Evolutionary conservation across 139 green algal genomes (phyloP), one percentile per base, ranked within the genome.

Genomic region (Chlorella sp.): DNA sequence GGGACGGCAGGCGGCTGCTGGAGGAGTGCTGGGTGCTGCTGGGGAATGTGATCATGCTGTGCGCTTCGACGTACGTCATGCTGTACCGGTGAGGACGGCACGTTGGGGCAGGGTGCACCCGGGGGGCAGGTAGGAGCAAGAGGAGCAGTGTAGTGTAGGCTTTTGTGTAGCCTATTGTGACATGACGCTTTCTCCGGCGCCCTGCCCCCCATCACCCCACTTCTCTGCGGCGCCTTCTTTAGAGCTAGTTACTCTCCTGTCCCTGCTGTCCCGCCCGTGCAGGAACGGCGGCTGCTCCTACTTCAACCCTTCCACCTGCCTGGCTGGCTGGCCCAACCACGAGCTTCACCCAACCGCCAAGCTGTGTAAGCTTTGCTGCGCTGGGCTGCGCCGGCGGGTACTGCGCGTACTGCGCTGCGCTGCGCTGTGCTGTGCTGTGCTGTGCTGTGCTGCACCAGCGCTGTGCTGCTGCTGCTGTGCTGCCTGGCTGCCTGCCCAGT

Each of bases 21-120:
- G 90, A 93, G 68, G 90, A 93, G 89, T 1, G 53, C 57, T 93
- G 90, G 90, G 87, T 91, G 5, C 73, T 81, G 36, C 30, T 83
- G 19, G 87, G 87, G 32, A 91, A 91, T 66, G 15, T 60, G 7
- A 7, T 85, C 30, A 89, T 91, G 81, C 80, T 93, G 69, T 40
- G 42, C 12, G 40, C 82, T 16, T 68, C 87, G 22, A 16, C 68
- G 26, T 87, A 37, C 75, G 86, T 87, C 1, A 86, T 93, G 86
- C n/a, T 89, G 79, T n/a, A 40, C 39, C 40, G 71, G 84, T 88
- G 83, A 28, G 82, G 18, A 15, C 21, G 78, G 39, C 24, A 40
- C 21, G 11, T 26, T 32, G 64, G 64, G 64, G 64, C 2, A 14
- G 64, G 64, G 22, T 71, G 64, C 64, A 5, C 22, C 1, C 36